A percentile compares a stretch with the other conserved stretches of the same genome.
Conservation (phyloP, 179 eudicot genomes). For the Beta macrorhiza region DNA sequence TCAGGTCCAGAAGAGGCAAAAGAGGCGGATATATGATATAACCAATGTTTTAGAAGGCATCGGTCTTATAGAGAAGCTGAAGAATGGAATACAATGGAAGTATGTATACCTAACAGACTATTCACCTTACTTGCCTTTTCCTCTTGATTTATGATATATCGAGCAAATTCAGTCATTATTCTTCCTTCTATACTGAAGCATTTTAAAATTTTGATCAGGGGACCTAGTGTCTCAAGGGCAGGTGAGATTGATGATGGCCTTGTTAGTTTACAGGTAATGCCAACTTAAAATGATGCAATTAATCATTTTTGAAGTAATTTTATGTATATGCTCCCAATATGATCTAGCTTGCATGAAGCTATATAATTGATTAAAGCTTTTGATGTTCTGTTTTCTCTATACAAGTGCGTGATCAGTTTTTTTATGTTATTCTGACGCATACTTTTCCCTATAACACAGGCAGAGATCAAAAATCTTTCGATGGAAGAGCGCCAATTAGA, state of each 20-base stretch:
- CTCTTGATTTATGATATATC: neutral
- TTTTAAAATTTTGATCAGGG: slow-evolving; percentile 51
- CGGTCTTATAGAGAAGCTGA: slow-evolving; percentile 87
- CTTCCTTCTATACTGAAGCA: slow-evolving; percentile 20
- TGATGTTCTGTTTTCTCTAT: neutral
- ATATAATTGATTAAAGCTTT: too few species aligned
- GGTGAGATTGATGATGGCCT: slow-evolving; percentile 61
- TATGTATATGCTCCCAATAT: neutral
- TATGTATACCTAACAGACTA: slow-evolving; percentile 37
- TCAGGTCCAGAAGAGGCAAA: slow-evolving; percentile 92
- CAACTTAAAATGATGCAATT: neutral
- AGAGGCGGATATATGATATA: slow-evolving; percentile 92
- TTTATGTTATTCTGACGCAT: slow-evolving; percentile 6
- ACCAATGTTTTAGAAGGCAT: slow-evolving; percentile 93
- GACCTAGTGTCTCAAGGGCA: slow-evolving; percentile 67
- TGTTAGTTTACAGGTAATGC: slow-evolving; percentile 64
- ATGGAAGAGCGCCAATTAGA: slow-evolving; percentile 71
- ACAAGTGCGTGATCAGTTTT: neutral
- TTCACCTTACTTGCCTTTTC: neutral
- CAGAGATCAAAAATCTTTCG: slow-evolving; percentile 67
- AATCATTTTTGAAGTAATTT: neutral
- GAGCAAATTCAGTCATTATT: slow-evolving; percentile 10
- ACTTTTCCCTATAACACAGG: slow-evolving; percentile 47
- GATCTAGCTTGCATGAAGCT: neutral
- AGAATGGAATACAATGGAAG: slow-evolving; percentile 97